Base-by-base conservation (phyloP, 345 rosid species). In the Aurinia saxatilis region DNA sequence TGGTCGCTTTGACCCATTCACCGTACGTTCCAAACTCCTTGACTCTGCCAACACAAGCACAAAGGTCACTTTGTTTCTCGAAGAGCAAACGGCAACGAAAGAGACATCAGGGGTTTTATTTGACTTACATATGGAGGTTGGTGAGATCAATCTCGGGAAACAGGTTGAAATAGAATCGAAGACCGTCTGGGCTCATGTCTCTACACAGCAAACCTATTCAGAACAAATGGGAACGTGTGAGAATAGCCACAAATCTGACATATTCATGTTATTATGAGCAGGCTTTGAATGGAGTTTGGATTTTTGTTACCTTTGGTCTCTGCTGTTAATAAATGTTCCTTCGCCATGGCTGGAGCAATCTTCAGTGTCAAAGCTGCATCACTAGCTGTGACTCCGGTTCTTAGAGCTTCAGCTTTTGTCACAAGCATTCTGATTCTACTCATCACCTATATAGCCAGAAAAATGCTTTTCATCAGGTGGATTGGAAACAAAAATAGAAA, bases 291-390 rank as follows among this genome's bases (percentile, higher is more conserved):
- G 48, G 40, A 55, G 9, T 16, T 38, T 35, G 12, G 11, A 6
- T 21, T 34, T 21, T 34, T 25, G 47, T 46, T 57, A 87, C 99
- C 99, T 82, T 75, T 82, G 80, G 81, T 88, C 75, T 90, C 97
- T 47, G 99, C 95, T 54, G 84, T 73, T 41, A 90, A 78, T 70
- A 93, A 95, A 71, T 86, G 95, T 76, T 93, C 97, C 76, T 93
- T 90, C 35, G 99, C 99, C 97, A 93, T 81, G 50, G 99, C 97
- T 56, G 99, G 97, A 59, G 97, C 96, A 51, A 93, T 88, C 57
- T 85, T 95, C 60, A 90, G 72, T 19, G 89, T 82, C 78, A 87
- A 84, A 60, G 96, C 97, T 78, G 97, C 96, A 74, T 93, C 97
- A 75, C 83, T 83, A 48, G 97, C 86, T 64, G 86, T 84, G 77